A percentile compares a stretch with the other conserved stretches of the same genome.
Conservation (phyloP, 768 basidiomycete genomes). For the Tylopilus felleus region DNA sequence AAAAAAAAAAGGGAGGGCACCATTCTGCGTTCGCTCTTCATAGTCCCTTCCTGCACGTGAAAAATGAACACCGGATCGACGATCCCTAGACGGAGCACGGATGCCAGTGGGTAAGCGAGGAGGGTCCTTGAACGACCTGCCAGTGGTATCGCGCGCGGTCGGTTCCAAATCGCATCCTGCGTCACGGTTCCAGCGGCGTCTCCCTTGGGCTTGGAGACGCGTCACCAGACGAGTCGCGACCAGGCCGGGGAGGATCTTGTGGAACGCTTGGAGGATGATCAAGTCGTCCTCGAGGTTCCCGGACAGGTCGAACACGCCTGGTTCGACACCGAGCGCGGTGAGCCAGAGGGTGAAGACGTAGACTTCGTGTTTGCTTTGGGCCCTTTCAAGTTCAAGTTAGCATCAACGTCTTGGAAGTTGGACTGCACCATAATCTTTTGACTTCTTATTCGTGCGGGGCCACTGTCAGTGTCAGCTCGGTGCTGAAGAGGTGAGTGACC, state of each 20-base stretch:
- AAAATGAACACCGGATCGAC: conserved; percentile 86
- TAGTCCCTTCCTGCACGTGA: conserved; percentile 65
- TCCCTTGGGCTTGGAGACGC: conserved; percentile 89
- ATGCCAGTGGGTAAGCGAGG: conserved; percentile 87
- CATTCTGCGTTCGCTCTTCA: conserved; percentile 90
- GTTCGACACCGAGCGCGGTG: too few relatives aligned
- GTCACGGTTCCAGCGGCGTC: conserved; percentile 38
- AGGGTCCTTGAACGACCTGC: conserved; percentile 93
- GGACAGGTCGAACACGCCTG: conserved; percentile 93
- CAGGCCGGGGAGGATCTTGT: conserved; percentile 88
- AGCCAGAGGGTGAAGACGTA: too few relatives aligned
- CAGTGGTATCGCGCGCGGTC: conserved; percentile 58
- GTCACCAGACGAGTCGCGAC: conserved; percentile 95
- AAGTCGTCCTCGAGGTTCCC: conserved; percentile 93
- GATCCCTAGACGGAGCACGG: conserved; percentile 83
- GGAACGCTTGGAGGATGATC: conserved; percentile 91
- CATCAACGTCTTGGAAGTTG: too few relatives aligned
- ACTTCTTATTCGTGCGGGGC: conserved; percentile 92
- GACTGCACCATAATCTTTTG: conserved; percentile 80
- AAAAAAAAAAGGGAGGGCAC: too few relatives aligned
- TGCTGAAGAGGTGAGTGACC: conserved; percentile 99
- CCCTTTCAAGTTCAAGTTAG: too few relatives aligned
- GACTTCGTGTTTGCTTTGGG: conserved; percentile 97
- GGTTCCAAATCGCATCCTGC: conserved; percentile 81
- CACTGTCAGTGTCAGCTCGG: too few relatives aligned